phyloP scores from a whole-genome alignment of 805 yeast species.

The Metschnikowia dekortorum region DNA sequence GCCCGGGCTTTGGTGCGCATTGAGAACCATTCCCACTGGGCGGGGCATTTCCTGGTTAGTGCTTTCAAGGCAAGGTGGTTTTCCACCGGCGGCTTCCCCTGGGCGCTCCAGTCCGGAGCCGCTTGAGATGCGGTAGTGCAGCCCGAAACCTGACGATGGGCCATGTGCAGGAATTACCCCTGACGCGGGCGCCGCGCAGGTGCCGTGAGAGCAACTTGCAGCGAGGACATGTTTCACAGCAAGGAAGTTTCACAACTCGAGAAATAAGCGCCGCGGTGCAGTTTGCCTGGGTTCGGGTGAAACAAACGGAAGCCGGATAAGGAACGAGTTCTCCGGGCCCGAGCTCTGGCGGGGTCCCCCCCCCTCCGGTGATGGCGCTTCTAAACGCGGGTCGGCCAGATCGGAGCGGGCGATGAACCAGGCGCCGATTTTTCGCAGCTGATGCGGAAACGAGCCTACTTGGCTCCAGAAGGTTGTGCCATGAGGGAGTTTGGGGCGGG shows the following conservation, averaged over 20 bases:
- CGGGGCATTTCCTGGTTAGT: too few relatives aligned
- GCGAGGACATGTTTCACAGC: not conserved
- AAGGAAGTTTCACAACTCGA: not conserved
- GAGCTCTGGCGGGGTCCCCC: too few relatives aligned
- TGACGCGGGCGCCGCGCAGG: not conserved
- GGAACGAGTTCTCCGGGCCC: conserved; percentile 15
- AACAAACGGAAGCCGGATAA: not conserved
- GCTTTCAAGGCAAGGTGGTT: too few relatives aligned
- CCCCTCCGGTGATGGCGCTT: too few relatives aligned
- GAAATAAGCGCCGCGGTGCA: too few relatives aligned
- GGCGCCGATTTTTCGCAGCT: too few relatives aligned
- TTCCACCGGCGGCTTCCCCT: too few relatives aligned
- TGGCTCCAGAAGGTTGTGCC: too few relatives aligned
- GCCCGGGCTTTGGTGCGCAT: too few relatives aligned
- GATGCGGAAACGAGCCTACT: too few relatives aligned
- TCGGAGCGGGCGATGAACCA: conserved; percentile 17
- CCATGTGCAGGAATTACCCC: not conserved
- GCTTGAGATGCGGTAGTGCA: not conserved
- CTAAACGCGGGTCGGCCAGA: conserved; percentile 19
- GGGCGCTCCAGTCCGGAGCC: not conserved
- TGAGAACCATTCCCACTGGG: not conserved
- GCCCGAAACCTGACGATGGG: not conserved
- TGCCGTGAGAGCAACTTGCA: not conserved
- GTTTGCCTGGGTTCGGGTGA: too few relatives aligned
- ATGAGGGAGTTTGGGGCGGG: too few relatives aligned